Conservation (phyloP, 257 asterid genomes). For the Solanum etuberosum region DNA sequence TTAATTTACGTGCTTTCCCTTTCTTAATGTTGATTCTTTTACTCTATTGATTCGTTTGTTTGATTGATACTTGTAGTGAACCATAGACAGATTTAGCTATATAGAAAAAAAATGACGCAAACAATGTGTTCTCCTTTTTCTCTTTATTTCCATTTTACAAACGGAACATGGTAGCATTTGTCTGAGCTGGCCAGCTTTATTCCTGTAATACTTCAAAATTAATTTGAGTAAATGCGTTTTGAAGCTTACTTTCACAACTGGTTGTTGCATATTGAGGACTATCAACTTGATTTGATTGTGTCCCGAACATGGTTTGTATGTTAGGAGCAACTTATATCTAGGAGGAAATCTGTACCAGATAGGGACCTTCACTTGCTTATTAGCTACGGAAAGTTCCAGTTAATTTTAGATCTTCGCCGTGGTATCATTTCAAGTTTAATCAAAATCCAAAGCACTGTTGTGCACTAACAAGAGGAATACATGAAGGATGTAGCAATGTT, state of each 20-base stretch:
- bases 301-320: not conserved
- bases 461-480: not conserved
- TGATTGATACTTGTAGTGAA: not conserved
- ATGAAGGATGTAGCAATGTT: not conserved
- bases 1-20: not conserved
- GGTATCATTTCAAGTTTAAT: not conserved
- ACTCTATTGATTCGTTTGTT: not conserved
- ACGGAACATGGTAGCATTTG: not conserved
- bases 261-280: not conserved
- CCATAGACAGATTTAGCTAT: not conserved
- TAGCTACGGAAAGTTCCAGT: not conserved
- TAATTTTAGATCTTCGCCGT: not conserved
- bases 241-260: not conserved
- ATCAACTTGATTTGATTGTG: not conserved
- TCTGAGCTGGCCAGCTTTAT: not conserved
- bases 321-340: not conserved
- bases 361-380: not conserved
- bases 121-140: not conserved
- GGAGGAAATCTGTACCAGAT: not conserved
- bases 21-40: not conserved
- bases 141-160: not conserved
- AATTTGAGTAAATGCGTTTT: not conserved
- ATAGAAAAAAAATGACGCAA: not conserved
- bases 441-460: not conserved
- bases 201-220: not conserved